phyloP scores from a whole-genome alignment of 208 protist species.

The Leishmania amazonensis region DNA sequence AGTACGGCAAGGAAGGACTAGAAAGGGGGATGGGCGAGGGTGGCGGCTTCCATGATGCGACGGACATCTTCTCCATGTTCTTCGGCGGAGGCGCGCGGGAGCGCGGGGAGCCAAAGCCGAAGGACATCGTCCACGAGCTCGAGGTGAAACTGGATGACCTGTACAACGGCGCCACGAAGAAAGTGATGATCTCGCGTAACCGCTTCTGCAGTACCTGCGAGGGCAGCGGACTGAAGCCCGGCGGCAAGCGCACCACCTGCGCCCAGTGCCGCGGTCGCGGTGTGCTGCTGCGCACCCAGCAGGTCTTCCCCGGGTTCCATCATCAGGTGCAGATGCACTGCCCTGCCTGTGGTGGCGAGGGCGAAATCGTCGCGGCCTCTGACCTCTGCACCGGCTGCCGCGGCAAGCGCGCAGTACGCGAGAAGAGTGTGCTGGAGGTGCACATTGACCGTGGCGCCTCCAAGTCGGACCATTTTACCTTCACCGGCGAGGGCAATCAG shows the following conservation, averaged over 20 bases:
- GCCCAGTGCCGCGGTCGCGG: constrained; percentile 91
- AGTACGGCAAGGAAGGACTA: constrained; percentile 97
- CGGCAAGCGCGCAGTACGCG: constrained; percentile 90
- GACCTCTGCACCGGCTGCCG: constrained; percentile 94
- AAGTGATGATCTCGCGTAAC: constrained; percentile 87
- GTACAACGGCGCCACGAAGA: constrained; percentile 95
- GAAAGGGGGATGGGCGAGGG: constrained; percentile 77
- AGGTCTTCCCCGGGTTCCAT: constrained; percentile 95
- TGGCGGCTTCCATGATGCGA: constrained; percentile 61
- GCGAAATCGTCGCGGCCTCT: constrained; percentile 63
- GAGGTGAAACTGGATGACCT: constrained; percentile 96
- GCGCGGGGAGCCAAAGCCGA: constrained; percentile 89
- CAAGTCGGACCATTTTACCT: constrained; percentile 93
- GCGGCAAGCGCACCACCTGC: constrained; percentile 73
- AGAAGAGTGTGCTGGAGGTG: constrained; percentile 95
- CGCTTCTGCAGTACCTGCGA: constrained; percentile 74
- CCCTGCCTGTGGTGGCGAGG: constrained; percentile 89
- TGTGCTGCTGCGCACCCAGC: constrained; percentile 81
- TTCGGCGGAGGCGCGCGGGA: constrained; percentile 73
- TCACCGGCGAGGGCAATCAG: constrained; percentile 96
- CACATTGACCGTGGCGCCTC: constrained; percentile 95
- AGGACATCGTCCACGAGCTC: constrained; percentile 94
- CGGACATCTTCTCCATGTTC: constrained; percentile 89
- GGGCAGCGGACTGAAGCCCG: constrained; percentile 58
- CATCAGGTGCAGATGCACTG: constrained; percentile 93